A percentile compares a stretch with the other conserved stretches of the same genome.
These are phyloP conservation scores for Zymoseptoria ardabiliae DNA, from an alignment of 2,329 filamentous ascomycete genomes.

Conservation along the genomic window DNA sequence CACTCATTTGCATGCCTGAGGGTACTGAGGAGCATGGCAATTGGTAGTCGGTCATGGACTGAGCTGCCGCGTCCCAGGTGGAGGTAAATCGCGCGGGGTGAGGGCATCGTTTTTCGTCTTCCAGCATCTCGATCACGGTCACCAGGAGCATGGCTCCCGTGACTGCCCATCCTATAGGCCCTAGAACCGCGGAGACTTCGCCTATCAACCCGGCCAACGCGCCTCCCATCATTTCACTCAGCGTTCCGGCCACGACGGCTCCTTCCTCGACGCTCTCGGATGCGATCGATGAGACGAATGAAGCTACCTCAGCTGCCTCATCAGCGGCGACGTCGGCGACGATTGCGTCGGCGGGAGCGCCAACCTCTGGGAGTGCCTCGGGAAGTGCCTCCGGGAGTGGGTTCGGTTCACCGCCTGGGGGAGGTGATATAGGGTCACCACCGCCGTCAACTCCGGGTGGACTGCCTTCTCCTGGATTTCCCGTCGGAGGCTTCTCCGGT, in stretches of 20 bases:
- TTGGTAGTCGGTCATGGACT: background rate
- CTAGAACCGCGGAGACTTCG: background rate
- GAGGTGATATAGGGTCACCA: background rate
- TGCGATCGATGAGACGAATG: background rate
- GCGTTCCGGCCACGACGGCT: background rate
- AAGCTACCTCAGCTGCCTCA: background rate
- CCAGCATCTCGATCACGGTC: background rate
- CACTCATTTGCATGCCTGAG: background rate
- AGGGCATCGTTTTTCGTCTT: background rate
- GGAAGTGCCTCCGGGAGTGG: background rate
- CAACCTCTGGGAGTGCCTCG: background rate
- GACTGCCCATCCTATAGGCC: background rate
- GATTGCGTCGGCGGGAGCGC: background rate
- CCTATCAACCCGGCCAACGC: background rate
- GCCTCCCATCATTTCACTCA: background rate
- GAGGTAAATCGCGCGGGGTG: background rate
- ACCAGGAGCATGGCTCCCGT: background rate
- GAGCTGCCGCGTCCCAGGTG: background rate
- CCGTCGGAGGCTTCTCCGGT: background rate
- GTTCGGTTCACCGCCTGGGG: background rate
- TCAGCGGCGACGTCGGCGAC: background rate
- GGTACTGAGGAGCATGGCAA: background rate
- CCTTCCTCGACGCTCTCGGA: background rate
- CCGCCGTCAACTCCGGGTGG: background rate
- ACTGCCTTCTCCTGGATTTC: background rate